A percentile compares a stretch with the other conserved stretches of the same genome.
These are phyloP conservation scores for Mucor sp. DNA, from an alignment of 371 early-diverging fungal genomes.

Conservation along the genomic window DNA sequence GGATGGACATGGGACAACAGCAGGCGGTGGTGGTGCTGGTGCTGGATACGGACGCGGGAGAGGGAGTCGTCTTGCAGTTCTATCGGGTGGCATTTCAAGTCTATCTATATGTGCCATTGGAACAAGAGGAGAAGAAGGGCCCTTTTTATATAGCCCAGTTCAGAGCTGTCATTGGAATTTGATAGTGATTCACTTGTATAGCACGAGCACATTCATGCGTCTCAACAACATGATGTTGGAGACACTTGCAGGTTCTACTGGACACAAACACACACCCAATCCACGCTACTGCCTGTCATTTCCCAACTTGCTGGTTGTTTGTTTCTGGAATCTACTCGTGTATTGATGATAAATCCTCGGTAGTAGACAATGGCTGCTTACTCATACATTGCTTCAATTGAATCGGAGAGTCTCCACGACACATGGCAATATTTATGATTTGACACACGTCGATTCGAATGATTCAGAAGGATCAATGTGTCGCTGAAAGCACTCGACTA, in stretches of 20 bases:
- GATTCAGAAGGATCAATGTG: too few relatives aligned
- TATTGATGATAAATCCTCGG: neutral
- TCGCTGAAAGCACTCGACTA: too few relatives aligned
- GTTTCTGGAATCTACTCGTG: neutral
- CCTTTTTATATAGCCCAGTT: neutral
- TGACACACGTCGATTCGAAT: neutral
- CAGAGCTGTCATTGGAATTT: neutral
- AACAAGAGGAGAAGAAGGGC: neutral
- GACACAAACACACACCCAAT: neutral
- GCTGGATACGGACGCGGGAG: constrained; percentile 10
- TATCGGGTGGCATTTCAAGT: constrained; percentile 1
- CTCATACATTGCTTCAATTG: neutral
- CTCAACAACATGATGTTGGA: neutral
- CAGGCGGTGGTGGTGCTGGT: neutral
- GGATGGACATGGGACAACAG: neutral
- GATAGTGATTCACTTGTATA: too few relatives aligned
- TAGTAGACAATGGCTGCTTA: neutral
- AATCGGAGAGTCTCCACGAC: neutral
- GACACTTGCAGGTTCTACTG: neutral
- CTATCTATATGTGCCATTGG: neutral
- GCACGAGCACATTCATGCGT: neutral
- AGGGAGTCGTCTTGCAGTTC: constrained; percentile 4
- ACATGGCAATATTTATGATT: neutral
- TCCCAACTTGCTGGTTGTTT: neutral
- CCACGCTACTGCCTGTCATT: neutral